Base-by-base conservation (phyloP, 2,329 filamentous ascomycete species). In the Coniella vitis region DNA sequence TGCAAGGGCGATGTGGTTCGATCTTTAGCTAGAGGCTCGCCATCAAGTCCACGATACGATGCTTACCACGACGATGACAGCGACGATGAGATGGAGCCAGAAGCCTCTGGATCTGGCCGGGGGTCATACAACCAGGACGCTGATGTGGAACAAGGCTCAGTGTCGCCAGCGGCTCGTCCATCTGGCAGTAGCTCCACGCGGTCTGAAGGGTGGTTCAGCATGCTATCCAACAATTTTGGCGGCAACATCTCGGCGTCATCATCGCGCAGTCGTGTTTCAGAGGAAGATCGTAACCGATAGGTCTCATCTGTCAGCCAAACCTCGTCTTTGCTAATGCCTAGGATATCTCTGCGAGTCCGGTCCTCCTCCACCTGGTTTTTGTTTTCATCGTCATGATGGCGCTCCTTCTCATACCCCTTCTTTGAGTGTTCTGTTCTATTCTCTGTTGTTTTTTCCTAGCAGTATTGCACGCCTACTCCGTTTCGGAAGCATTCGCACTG, bases 1-100 rank as follows among this genome's bases (percentile, higher is more conserved):
- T 98, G 93, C 72, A 98, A 98, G 71, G 90, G 90, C 42, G 93
- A 98, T 63, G 93, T 98, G 32, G 91, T 98, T 14, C 73, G 78
- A 25, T 83, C 79, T 8, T 66, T 89, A 55, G 76, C 81, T 16
- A 74, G 72, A 29, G 72, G 74, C 9, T 69, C 71, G 13, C 66
- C 74, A 5, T 76, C 74, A 3, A 70, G 68, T 36, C 74, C 75
- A 14, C 68, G 73, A 29, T 78, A 79, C 50, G 76, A 78, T 39
- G 68, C 74, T 2, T 79, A 78, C 51, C 72, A 66, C n/a, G 76
- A 79, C 48, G 74, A 29, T 29, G 25, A 76, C 40, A 71, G 68
- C 32, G 70, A 72, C 1, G 73, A 70, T n/a, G 66, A 43, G 65
- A 58, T 12, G 62, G 65, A 1, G 61, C 62, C 20, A 59, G 57